Conservation (phyloP, 257 asterid genomes). For the Lithospermum erythrorhizon region DNA sequence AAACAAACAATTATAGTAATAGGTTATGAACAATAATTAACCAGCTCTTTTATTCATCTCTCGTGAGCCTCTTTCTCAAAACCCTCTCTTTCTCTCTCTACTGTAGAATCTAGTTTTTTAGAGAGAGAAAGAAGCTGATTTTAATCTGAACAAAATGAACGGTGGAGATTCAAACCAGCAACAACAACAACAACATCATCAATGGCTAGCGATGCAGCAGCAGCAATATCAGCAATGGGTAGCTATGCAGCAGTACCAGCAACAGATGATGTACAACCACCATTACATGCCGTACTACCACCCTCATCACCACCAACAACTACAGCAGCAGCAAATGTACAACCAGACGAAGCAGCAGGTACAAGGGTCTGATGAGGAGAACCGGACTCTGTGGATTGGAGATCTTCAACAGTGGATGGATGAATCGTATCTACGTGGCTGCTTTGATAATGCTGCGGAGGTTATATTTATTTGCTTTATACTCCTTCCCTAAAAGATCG, state of each 20-base stretch:
- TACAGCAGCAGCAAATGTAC: conserved; percentile 35
- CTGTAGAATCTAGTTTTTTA: too few species aligned
- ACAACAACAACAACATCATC: conserved; percentile 54
- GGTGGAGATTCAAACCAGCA: conserved; percentile 70
- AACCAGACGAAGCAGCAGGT: conserved; percentile 32
- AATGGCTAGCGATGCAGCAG: conserved; percentile 95
- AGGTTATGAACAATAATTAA: too few species aligned
- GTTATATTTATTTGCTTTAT: conserved; percentile 18
- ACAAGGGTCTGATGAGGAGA: conserved; percentile 69
- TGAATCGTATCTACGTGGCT: conserved; percentile 66
- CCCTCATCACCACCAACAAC: conserved; percentile 49
- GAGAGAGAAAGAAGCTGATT: conserved; percentile 18
- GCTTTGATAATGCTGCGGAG: conserved; percentile 74
- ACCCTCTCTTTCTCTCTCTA: conserved; percentile 6
- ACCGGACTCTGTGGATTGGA: conserved; percentile 95
- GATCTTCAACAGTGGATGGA: conserved; percentile 99
- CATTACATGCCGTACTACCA: conserved; percentile 78
- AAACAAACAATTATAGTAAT: too few species aligned
- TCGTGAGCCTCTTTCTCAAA: conserved; percentile 11
- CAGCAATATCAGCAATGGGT: conserved; percentile 94
- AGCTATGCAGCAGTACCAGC: conserved; percentile 94
- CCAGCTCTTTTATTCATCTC: conserved; percentile 15
- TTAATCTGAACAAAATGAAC: conserved; percentile 34
- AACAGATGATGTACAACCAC: conserved; percentile 71
- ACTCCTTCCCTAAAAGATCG: too few species aligned